Base-by-base conservation (phyloP, 2,329 filamentous ascomycete genomes). In the Neofusicoccum parvum region DNA sequence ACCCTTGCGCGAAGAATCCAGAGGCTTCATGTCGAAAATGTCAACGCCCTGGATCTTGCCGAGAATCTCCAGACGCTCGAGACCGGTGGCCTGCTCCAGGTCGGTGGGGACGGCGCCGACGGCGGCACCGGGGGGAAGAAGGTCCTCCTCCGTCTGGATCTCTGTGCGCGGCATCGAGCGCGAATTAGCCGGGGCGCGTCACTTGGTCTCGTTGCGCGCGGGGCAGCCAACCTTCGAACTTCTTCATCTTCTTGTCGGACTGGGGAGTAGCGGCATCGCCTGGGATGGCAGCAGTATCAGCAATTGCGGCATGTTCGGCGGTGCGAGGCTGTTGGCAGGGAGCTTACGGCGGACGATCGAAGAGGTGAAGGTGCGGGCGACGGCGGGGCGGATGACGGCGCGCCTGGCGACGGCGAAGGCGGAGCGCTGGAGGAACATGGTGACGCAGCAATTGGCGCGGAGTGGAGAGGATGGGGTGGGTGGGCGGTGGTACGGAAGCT, bases 1-100 rank as follows among this genome's bases (percentile, higher is more conserved):
- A 92, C 94, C 94, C 81, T 87, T 87, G 78, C 95, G 90, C 80
- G 91, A 95, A 70, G 94, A 86, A 80, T 98, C 95, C 74, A 99
- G 88, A 69, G 95, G 95, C 81, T 88, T 90, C 95, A 98, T 97
- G 84, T 99, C 94, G 85, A 99, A 99, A 79, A 98, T 86, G 79
- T 99, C 95, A 75, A 97, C 85, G 72, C 95, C 94, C 86, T 98
- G 92, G 91, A 98, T 97, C 89, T 99, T 99, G 83, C 95, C 95
- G 79, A 99, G 86, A 76, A 99, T 95, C 83, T 99, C 95, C 73
- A 99, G 88, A 88, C 95, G 94, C 86, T 99, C 95, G 67, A 98
- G 87, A 91, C 95, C 95, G 73, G 95, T 98, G 67, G 95, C 84
- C 82, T 99, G 95, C 81, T 98, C 93, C 78, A 96, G 81, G 82